A percentile compares a stretch with the other conserved stretches of the same genome.
Conservation (phyloP, 345 rosid genomes). For the Nasturtium officinale region DNA sequence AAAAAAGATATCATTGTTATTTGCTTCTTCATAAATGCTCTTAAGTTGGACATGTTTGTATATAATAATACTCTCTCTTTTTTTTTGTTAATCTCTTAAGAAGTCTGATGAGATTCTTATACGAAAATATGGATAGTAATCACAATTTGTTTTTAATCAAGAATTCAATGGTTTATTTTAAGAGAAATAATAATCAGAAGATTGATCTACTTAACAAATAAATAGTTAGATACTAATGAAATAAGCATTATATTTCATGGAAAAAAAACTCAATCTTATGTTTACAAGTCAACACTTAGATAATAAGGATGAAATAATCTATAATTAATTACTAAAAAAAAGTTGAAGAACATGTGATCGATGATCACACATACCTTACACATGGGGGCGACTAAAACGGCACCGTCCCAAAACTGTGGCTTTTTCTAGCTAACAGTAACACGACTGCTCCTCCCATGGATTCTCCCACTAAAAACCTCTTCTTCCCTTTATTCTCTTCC, state of each 20-base stretch:
- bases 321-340: background rate
- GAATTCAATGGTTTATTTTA: too few relatives aligned
- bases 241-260: background rate
- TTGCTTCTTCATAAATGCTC: background rate
- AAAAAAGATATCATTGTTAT: background rate
- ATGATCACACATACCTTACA: conserved; percentile 60
- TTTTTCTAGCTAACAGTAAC: conserved; percentile 61
- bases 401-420: conserved; percentile 81
- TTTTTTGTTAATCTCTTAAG: too few relatives aligned
- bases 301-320: background rate
- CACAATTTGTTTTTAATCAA: too few relatives aligned
- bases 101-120: too few relatives aligned
- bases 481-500: conserved; percentile 59
- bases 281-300: background rate
- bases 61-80: too few relatives aligned
- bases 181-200: background rate
- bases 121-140: too few relatives aligned
- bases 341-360: background rate
- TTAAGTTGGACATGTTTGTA: background rate
- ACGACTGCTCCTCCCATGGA: conserved; percentile 91
- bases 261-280: background rate
- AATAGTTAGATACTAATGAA: background rate
- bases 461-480: conserved; percentile 75
- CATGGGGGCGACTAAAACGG: conserved; percentile 83
- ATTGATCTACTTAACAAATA: background rate